Conservation (phyloP, 2,329 filamentous ascomycete species). For the Alternaria brassicae region DNA sequence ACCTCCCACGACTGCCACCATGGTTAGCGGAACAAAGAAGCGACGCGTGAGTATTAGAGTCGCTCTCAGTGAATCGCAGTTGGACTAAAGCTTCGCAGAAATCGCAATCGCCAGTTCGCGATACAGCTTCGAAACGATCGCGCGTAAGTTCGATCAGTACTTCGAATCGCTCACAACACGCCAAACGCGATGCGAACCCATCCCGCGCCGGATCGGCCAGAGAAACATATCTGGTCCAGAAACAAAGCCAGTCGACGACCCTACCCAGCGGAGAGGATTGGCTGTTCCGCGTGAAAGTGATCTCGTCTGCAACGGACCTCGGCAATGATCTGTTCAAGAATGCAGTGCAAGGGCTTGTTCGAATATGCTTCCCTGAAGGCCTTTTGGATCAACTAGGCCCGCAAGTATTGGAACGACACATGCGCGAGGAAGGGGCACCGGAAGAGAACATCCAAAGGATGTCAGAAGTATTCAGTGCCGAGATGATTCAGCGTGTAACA, state of each 20-base stretch:
- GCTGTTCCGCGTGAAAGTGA: slow-evolving; percentile 33
- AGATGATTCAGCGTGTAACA: slow-evolving; percentile 30
- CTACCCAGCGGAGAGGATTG: slow-evolving; percentile 31
- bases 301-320: slow-evolving; percentile 17
- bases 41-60: slow-evolving; percentile 2
- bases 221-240: slow-evolving; percentile 6
- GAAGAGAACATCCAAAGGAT: slow-evolving; percentile 26
- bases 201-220: background rate
- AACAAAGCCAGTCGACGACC: background rate
- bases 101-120: background rate
- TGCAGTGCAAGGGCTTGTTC: slow-evolving; percentile 34
- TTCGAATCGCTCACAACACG: background rate
- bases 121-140: slow-evolving; percentile 2
- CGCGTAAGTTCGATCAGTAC: background rate
- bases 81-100: background rate
- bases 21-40: slow-evolving; percentile 13
- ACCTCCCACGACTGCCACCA: background rate
- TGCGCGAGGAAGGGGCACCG: slow-evolving; percentile 26
- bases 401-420: slow-evolving; percentile 28
- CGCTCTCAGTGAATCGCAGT: background rate
- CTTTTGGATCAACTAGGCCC: slow-evolving; percentile 33
- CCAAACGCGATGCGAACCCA: background rate
- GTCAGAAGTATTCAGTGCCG: slow-evolving; percentile 16
- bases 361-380: slow-evolving; percentile 37
- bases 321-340: slow-evolving; percentile 31